Evolutionary conservation across 345 rosid genomes (phyloP).

Genomic region (Trapa incisa): DNA sequence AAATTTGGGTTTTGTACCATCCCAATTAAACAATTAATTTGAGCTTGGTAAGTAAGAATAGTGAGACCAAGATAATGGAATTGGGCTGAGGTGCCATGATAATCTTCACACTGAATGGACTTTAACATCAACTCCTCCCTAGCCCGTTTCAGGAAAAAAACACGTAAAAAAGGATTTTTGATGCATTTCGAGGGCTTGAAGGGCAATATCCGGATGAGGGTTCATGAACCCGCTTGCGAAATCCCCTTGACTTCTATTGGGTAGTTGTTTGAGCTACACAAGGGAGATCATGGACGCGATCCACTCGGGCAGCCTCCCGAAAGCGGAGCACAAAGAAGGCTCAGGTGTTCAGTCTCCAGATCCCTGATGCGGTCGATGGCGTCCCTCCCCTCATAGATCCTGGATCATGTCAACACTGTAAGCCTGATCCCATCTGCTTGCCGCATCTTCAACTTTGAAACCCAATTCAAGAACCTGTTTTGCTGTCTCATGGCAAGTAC

Average conservation of each 20-base stretch:
- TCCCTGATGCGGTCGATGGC: slow-evolving; percentile 64
- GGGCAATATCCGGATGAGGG: slow-evolving; percentile 45
- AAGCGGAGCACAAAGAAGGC: slow-evolving; percentile 58
- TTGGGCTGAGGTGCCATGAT: no score
- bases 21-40: no score
- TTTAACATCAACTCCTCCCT: no score
- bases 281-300: slow-evolving; percentile 86
- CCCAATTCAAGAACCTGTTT: background rate
- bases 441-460: background rate
- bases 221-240: slow-evolving; percentile 53
- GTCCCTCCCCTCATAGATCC: slow-evolving; percentile 61
- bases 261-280: slow-evolving; percentile 36
- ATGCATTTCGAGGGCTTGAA: no score
- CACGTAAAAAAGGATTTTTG: no score
- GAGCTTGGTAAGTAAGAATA: no score
- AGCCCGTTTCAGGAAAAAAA: no score
- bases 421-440: slow-evolving; percentile 10
- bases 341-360: slow-evolving; percentile 67
- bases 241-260: no score
- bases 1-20: no score
- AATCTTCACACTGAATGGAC: no score
- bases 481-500: no score
- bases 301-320: slow-evolving; percentile 66
- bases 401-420: slow-evolving; percentile 68
- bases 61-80: no score